Evolutionary conservation across 225 moss, liverwort and hornwort species (phyloP).

Genomic region (Marchantia paleacea): DNA sequence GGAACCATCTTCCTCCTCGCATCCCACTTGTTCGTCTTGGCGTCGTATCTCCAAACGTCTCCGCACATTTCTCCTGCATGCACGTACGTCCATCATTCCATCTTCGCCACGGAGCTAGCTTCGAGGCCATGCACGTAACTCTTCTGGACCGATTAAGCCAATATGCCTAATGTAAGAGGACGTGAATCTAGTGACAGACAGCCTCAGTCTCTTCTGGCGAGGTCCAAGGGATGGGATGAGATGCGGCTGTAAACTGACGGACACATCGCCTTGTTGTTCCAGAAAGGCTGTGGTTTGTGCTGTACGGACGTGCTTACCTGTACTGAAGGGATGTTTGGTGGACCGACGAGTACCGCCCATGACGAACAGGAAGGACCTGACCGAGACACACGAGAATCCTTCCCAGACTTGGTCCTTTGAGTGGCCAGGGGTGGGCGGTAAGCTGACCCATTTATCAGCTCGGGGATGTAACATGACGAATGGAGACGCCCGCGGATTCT

Average conservation of each 20-base stretch:
- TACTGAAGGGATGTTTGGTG: no score
- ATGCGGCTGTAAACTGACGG: no score
- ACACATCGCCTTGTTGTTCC: no score
- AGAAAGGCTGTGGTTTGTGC: no score
- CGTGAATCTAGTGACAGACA: no score
- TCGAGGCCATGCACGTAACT: no score
- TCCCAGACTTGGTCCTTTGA: slow-evolving; percentile 38
- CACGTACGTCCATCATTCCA: background rate
- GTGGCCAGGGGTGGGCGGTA: background rate
- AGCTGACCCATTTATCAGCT: background rate
- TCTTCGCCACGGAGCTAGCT: no score
- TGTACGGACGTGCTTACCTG: background rate
- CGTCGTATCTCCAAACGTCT: slow-evolving; percentile 52
- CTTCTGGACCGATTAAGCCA: no score
- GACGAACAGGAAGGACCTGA: slow-evolving; percentile 50
- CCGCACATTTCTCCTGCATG: slow-evolving; percentile 54
- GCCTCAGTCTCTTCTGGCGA: no score
- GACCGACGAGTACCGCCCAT: slow-evolving; percentile 47
- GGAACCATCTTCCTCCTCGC: slow-evolving; percentile 52
- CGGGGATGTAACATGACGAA: background rate
- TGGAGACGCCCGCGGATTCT: background rate
- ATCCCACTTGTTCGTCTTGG: slow-evolving; percentile 55
- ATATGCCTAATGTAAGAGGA: no score
- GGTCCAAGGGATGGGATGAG: no score
- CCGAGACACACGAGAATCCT: slow-evolving; percentile 57